Base-by-base conservation (phyloP, 208 protist genomes). In the Angomonas deanei region DNA sequence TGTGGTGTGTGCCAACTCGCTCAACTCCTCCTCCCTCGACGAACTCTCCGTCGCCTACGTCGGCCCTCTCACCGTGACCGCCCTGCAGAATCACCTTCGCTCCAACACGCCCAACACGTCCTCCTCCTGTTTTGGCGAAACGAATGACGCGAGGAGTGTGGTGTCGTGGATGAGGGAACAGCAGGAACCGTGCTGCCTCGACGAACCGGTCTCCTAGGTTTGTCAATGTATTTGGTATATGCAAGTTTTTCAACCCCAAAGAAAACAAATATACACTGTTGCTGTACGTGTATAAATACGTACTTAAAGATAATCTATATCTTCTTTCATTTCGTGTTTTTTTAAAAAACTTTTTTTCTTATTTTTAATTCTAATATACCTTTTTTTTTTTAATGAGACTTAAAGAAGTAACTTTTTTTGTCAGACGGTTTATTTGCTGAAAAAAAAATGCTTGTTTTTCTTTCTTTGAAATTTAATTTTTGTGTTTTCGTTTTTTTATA, bases 361-460 rank as follows among this genome's bases (percentile, higher is more conserved):
- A n/a, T n/a, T 1, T 58, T 3, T 34, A 42, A 59, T 2, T 34
- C 26, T 54, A 36, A n/a, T n/a, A n/a, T 34, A 24, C 49, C 33
- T 61, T 55, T 24, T 61, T 60, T 58, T 54, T 63, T 27, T 30
- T 50, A 36, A 8, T 56, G 33, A 13, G 1, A n/a, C 13, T 59
- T 8, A 66, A 57, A 4, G 30, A 47, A 66, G 47, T 19, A 10
- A 52, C n/a, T n/a, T n/a, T n/a, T n/a, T n/a, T n/a, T n/a, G n/a
- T n/a, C n/a, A n/a, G n/a, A n/a, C n/a, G n/a, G n/a, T n/a, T n/a
- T n/a, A n/a, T n/a, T n/a, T n/a, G n/a, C n/a, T n/a, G n/a, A 61
- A 56, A 10, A 59, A 57, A 54, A 23, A 66, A 32, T 33, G 48
- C n/a, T n/a, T n/a, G n/a, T n/a, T n/a, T n/a, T n/a, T n/a, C n/a